phyloP scores from a whole-genome alignment of 192 early-diverging fungal genomes.

The Coemansia sp. region DNA sequence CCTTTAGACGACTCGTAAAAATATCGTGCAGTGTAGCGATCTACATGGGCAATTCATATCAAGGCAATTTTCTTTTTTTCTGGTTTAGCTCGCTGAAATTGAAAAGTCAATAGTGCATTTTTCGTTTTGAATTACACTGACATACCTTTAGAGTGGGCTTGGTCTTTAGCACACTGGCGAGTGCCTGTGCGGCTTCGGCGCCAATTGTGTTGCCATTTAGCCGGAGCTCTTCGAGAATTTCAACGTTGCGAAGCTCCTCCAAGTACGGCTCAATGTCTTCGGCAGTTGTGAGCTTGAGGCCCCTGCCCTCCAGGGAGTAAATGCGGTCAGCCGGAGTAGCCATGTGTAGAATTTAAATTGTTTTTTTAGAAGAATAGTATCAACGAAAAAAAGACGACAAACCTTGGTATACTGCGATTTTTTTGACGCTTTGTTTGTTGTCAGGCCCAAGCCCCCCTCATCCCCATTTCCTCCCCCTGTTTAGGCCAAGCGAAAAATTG shows the following conservation, averaged over 20 bases:
- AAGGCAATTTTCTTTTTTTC: neutral
- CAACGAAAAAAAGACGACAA: neutral
- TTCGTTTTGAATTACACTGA: neutral
- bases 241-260: constrained; percentile 65
- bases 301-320: constrained; percentile 87
- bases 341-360: constrained; percentile 13
- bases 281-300: constrained; percentile 85
- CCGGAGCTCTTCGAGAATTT: constrained; percentile 69
- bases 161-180: constrained; percentile 71
- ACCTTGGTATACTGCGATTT: neutral
- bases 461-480: neutral
- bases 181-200: constrained; percentile 82
- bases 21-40: constrained; percentile 87
- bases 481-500: neutral
- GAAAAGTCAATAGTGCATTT: neutral
- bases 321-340: constrained; percentile 54
- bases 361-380: neutral
- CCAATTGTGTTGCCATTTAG: constrained; percentile 93
- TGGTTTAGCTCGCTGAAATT: neutral
- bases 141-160: constrained; percentile 75
- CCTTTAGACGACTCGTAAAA: constrained; percentile 89
- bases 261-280: constrained; percentile 79
- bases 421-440: neutral
- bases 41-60: constrained; percentile 43
- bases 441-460: neutral